Evolutionary conservation across 257 asterid genomes (phyloP).

Genomic region (Solanum piurae): DNA sequence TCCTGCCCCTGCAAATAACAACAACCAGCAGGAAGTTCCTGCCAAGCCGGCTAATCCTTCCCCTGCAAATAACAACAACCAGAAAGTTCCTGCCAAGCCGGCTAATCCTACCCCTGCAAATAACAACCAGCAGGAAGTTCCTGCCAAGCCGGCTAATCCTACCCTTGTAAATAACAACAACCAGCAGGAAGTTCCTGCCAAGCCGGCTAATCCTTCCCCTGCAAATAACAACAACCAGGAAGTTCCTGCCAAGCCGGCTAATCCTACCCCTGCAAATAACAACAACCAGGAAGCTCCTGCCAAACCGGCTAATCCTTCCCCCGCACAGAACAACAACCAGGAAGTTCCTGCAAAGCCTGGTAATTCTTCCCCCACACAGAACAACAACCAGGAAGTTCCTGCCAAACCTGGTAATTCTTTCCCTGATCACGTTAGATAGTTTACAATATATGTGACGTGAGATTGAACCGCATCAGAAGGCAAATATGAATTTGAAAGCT

Average conservation of each 20-base stretch:
- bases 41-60: not conserved
- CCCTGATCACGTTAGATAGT: not conserved
- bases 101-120: not conserved
- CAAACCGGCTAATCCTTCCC: not conserved
- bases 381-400: not conserved
- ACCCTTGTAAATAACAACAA: not conserved
- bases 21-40: not conserved
- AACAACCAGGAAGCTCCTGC: not conserved
- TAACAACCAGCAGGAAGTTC: not conserved
- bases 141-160: not conserved
- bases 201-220: not conserved
- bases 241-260: not conserved
- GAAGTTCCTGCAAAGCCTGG: not conserved
- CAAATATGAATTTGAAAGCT: not conserved
- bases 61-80: not conserved
- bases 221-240: not conserved
- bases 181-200: not conserved
- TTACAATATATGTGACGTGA: not conserved
- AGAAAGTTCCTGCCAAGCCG: not conserved
- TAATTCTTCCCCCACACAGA: not conserved
- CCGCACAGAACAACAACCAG: not conserved
- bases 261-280: not conserved
- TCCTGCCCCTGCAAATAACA: not conserved
- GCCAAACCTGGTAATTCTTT: not conserved
- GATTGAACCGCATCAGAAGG: not conserved